Conservation (phyloP, 1,139 yeast genomes). For the Debaryomyces nepalensis region DNA sequence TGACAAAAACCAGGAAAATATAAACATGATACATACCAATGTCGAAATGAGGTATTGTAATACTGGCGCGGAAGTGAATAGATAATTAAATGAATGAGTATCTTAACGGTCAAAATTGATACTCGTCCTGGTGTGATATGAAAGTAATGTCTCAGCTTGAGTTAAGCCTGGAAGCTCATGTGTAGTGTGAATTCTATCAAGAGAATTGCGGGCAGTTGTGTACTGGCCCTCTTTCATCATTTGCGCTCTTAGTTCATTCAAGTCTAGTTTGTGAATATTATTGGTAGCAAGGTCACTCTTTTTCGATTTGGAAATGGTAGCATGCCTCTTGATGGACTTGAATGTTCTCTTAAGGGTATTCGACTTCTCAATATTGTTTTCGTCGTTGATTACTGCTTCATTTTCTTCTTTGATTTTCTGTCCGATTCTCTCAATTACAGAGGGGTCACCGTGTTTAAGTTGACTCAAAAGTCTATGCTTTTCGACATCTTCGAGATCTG, state of each 20-base stretch:
- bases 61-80: background rate
- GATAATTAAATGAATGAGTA: conserved; percentile 3
- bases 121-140: conserved; percentile 50
- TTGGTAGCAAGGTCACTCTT: conserved; percentile 29
- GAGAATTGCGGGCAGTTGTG: conserved; percentile 34
- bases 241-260: conserved; percentile 43
- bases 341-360: conserved; percentile 40
- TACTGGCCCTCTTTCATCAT: conserved; percentile 49
- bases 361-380: conserved; percentile 18
- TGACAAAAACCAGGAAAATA: background rate
- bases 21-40: background rate
- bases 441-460: conserved; percentile 41
- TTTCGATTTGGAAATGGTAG: conserved; percentile 30
- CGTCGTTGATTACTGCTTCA: conserved; percentile 11
- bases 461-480: conserved; percentile 44
- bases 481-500: conserved; percentile 53
- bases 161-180: conserved; percentile 57
- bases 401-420: conserved; percentile 18
- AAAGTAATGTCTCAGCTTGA: conserved; percentile 53
- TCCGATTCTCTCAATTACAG: conserved; percentile 40
- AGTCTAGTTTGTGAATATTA: conserved; percentile 38
- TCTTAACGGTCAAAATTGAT: conserved; percentile 24
- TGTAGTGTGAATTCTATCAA: conserved; percentile 49
- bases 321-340: conserved; percentile 39
- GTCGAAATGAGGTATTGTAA: background rate